These are phyloP conservation scores for Exobasidium rhododendri DNA, from an alignment of 1,284 basidiomycete species.

Conservation along the genomic window DNA sequence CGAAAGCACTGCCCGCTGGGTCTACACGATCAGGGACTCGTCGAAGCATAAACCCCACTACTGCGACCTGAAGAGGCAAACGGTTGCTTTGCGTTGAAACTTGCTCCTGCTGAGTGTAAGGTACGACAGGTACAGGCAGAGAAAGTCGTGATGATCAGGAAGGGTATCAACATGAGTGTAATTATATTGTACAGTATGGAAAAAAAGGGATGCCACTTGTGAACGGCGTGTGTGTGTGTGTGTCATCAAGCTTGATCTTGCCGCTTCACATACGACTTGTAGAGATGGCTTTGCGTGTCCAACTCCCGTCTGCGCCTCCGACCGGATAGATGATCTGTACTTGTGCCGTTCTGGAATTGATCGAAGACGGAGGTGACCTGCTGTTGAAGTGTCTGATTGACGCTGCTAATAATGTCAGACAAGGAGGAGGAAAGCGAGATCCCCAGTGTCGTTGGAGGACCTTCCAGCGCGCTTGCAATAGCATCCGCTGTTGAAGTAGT, in stretches of 20 bases:
- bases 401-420: not conserved
- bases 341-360: conserved; percentile 59
- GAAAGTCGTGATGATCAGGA: too few relatives aligned
- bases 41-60: too few relatives aligned
- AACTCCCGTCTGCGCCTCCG: not conserved
- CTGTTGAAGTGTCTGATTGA: conserved; percentile 7
- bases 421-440: not conserved
- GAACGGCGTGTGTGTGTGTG: too few relatives aligned
- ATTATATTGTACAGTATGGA: conserved; percentile 3
- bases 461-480: not conserved
- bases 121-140: too few relatives aligned
- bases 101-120: too few relatives aligned
- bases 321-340: conserved; percentile 8
- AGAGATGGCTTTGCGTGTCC: too few relatives aligned
- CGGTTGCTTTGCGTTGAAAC: not conserved
- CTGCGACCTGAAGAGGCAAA: too few relatives aligned
- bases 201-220: too few relatives aligned
- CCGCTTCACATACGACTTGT: too few relatives aligned
- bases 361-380: conserved; percentile 53
- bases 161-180: not conserved
- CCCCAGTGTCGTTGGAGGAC: not conserved
- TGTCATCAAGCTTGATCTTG: too few relatives aligned
- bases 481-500: not conserved
- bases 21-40: conserved; percentile 23
- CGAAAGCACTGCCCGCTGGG: conserved; percentile 26